Percentiles rank a stretch among this genome's conserved stretches.
These are phyloP conservation scores for Leccinum griseonigrum DNA, from an alignment of 1,284 basidiomycete species.

Conservation along the genomic window DNA sequence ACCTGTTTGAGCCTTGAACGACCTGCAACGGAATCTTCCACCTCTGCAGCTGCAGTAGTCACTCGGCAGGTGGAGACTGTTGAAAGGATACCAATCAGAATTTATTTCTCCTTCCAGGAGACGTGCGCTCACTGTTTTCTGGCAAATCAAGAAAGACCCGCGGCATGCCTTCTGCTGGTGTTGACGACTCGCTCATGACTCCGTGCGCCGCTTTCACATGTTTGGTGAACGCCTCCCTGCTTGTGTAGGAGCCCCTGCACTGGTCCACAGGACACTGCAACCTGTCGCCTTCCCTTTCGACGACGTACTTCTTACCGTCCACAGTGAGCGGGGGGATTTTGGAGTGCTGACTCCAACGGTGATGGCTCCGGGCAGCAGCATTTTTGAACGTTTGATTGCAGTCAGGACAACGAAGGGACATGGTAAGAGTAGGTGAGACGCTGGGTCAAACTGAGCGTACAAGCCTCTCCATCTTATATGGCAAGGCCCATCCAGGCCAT, in stretches of 20 bases:
- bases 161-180: not conserved
- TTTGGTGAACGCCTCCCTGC: not conserved
- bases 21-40: too few species aligned
- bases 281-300: not conserved
- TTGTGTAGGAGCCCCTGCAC: not conserved
- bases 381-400: not conserved
- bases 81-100: not conserved
- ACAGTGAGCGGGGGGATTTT: not conserved
- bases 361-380: not conserved
- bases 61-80: too few species aligned
- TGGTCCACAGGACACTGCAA: not conserved
- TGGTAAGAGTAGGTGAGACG: not conserved
- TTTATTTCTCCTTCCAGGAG: not conserved
- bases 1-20: too few species aligned
- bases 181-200: not conserved
- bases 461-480: not conserved
- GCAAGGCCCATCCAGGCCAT: not conserved
- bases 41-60: too few species aligned
- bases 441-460: not conserved
- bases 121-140: not conserved
- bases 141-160: too few species aligned
- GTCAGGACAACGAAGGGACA: not conserved
- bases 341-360: not conserved
- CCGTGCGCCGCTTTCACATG: not conserved
- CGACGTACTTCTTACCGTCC: not conserved